These are phyloP conservation scores for Phanerochaete sordida DNA, from an alignment of 768 basidiomycete species.

Conservation along the genomic window DNA sequence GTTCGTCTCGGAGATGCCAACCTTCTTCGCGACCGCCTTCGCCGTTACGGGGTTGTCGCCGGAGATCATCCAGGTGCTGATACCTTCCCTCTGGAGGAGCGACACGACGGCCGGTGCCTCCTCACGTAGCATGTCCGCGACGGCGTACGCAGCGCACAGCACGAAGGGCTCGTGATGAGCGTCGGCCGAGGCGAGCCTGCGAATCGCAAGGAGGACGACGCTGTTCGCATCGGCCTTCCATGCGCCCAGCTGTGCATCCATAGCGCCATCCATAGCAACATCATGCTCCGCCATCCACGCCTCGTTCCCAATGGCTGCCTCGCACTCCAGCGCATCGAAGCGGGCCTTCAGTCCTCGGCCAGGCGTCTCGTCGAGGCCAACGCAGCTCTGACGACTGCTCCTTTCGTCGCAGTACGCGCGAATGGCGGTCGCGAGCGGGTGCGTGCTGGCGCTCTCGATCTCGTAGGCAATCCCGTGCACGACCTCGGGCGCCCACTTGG, in stretches of 20 bases:
- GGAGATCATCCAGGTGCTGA: slow-evolving; percentile 77
- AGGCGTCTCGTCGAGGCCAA: slow-evolving; percentile 52
- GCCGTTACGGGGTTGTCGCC: slow-evolving; percentile 76
- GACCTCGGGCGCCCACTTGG: slow-evolving; percentile 31
- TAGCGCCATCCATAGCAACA: slow-evolving; percentile 28
- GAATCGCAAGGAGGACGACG: slow-evolving; percentile 56
- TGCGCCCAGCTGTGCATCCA: slow-evolving; percentile 31
- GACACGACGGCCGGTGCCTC: slow-evolving; percentile 56
- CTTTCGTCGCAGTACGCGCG: slow-evolving; percentile 41
- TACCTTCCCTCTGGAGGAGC: slow-evolving; percentile 46
- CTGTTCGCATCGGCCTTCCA: slow-evolving; percentile 73
- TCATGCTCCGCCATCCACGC: slow-evolving; percentile 55
- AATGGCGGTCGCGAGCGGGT: slow-evolving; percentile 65
- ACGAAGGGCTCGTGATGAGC: slow-evolving; percentile 18
- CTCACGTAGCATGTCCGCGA: slow-evolving; percentile 59
- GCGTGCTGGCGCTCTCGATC: slow-evolving; percentile 54
- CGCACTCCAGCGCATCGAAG: slow-evolving; percentile 37
- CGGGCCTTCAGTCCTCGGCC: slow-evolving; percentile 61
- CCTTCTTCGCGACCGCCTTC: slow-evolving; percentile 58
- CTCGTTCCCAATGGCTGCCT: slow-evolving; percentile 68
- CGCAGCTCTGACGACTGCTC: slow-evolving; percentile 31
- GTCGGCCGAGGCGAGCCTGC: slow-evolving; percentile 3
- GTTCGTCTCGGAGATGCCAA: slow-evolving; percentile 63
- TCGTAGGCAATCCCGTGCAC: slow-evolving; percentile 52
- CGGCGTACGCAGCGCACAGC: slow-evolving; percentile 52